Evolutionary conservation across 1,139 yeast genomes (phyloP).

Genomic region (Protomyces inouyei): DNA sequence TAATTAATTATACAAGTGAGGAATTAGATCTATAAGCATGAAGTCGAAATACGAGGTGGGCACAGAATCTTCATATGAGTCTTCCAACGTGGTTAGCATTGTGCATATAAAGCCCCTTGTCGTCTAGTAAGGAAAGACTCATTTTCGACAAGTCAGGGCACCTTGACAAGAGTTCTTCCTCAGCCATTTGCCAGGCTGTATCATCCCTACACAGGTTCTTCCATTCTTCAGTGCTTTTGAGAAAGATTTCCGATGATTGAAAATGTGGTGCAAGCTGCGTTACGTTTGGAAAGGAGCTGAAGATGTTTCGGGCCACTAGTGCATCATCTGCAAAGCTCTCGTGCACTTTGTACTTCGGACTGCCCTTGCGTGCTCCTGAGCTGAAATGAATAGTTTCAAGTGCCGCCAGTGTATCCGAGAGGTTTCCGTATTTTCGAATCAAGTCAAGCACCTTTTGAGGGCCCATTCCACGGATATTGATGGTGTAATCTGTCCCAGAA

Average conservation of each 20-base stretch:
- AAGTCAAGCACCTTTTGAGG: conserved; percentile 1
- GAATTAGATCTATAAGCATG: too few species aligned
- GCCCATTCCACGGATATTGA: conserved; percentile 10
- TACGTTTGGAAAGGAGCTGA: conserved; percentile 7
- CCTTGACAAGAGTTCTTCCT: not conserved
- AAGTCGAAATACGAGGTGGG: too few species aligned
- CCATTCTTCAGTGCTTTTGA: not conserved
- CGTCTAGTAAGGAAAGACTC: not conserved
- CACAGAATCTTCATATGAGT: not conserved
- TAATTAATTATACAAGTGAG: too few species aligned
- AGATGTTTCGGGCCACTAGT: conserved; percentile 2
- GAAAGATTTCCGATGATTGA: not conserved
- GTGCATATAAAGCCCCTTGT: not conserved
- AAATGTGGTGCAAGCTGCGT: not conserved
- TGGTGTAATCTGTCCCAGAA: conserved; percentile 21
- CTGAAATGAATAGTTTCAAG: not conserved
- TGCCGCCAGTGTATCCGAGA: not conserved
- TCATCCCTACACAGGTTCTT: not conserved
- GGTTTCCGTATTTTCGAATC: not conserved
- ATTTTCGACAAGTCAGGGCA: not conserved
- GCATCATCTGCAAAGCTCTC: conserved; percentile 1
- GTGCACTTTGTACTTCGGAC: not conserved
- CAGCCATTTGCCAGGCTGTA: not conserved
- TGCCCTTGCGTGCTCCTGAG: conserved; percentile 8
- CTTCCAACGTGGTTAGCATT: not conserved